Base-by-base conservation (phyloP, 192 early-diverging fungal species). In the Coemansia sp. region DNA sequence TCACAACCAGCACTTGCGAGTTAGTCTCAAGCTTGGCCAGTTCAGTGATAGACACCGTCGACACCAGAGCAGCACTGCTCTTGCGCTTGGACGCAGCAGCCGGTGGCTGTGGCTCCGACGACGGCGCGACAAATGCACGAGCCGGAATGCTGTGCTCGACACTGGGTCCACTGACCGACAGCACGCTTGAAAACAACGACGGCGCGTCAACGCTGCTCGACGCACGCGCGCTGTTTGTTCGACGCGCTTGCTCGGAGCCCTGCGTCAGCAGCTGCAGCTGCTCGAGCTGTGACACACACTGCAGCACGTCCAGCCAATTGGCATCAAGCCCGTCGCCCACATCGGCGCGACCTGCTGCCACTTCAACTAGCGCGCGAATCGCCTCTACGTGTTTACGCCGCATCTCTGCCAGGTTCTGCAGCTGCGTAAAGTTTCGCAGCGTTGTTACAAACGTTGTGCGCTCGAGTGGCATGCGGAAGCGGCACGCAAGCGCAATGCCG, bases 391-490 rank as follows among this genome's bases (percentile, higher is more conserved):
- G 94, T 75, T 97, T 97, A 32, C 89, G 88, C 52, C 85, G 87
- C 85, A 97, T 92, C 64, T 94, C 91, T 22, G 87, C 84, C 52
- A 94, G 68, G 61, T 93, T 90, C 45, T 89, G 86, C 69, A 97
- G 82, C 65, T 87, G 88, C 2, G 95, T 95, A 60, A 97, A 88
- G 73, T 94, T 93, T 43, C 90, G 80, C 67, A 97, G 76, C 9
- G 93, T 93, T 14, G 92, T 91, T 14, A 96, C 91, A 85, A 95
- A 96, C 6, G 95, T 93, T 64, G 94, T 87, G 11, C 92, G 80
- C 74, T 96, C 93, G 38, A 94, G 85, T 54, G 93, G 89, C 86
- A 97, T 86, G 55, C 90, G 87, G 83, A 95, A 97, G 4, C 90
- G 72, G 60, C 90, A 87, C 4, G 93, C 79, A 51, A 96, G 74